Base-by-base conservation (phyloP, 1,139 yeast species). In the Wickerhamomyces sp. region DNA sequence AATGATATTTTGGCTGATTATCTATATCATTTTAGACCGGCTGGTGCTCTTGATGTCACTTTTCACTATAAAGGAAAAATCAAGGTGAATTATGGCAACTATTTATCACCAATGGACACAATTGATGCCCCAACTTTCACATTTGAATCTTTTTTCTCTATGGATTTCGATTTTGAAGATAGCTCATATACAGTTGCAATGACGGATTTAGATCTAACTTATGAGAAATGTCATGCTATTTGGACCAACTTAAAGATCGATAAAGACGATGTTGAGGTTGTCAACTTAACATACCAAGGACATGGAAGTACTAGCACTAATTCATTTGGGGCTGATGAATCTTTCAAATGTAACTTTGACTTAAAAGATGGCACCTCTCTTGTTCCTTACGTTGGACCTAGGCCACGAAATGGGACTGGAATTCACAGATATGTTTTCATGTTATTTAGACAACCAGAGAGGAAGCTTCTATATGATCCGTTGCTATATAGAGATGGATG, bases 351-450 rank as follows among this genome's bases (percentile, higher is more conserved):
- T 7, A 23, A 37, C 6, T 38, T 56, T 34, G 49, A 55, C 27
- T 30, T 60, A 26, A 37, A 48, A 13, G 48, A 47, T 33, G 63
- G 57, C 3, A 52, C 47, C 10, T 49, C 51, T 10, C 57, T 76
- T 40, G 57, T 74, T 27, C 69, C 75, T 6, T 88, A 88, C 63
- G 62, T 68, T 59, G 95, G 95, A 0, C 96, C 96, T 2, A 95
- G 76, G 5, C 96, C 96, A 18, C 95, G 95, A 38, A 77, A 78
- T 46, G 79, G 79, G 49, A 86, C 96, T 1, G 93, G 94, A 27
- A 76, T 78, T 58, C 96, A 90, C 67, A 76, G 95, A 48, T 89
- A 88, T 62, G 88, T 86, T 33, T 85, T 84, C 58, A 64, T 88
- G 51, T 68, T 89, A 52, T 87, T 75, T 65, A 83, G 83, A 67